phyloP scores from a whole-genome alignment of 169 alveolate species.

The Cryptosporidium meleagridis region DNA sequence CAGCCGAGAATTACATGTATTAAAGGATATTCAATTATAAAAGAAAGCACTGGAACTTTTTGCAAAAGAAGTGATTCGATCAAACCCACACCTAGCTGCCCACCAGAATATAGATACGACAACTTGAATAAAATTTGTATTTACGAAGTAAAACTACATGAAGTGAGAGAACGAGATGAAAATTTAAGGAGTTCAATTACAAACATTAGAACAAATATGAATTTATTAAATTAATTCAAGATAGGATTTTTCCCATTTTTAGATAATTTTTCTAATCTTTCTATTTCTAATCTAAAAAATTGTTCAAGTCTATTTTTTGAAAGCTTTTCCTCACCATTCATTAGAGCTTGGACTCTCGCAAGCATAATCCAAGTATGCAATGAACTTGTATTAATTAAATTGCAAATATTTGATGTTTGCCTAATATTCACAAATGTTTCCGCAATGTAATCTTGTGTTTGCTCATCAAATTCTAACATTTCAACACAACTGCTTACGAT shows the following conservation, averaged over 20 bases:
- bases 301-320: slow-evolving; percentile 11
- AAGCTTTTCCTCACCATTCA: slow-evolving; percentile 55
- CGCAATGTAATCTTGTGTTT: slow-evolving; percentile 17
- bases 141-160: slow-evolving; percentile 67
- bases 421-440: slow-evolving; percentile 33
- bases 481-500: slow-evolving; percentile 63
- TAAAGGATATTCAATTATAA: slow-evolving; percentile 40
- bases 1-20: slow-evolving; percentile 56
- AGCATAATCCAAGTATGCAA: slow-evolving; percentile 46
- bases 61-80: slow-evolving; percentile 47
- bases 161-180: slow-evolving; percentile 49
- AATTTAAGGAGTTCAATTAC: background rate
- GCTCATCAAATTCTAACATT: slow-evolving; percentile 15
- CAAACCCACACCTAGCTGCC: slow-evolving; percentile 71
- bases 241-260: slow-evolving; percentile 19
- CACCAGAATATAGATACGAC: slow-evolving; percentile 73
- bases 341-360: slow-evolving; percentile 37
- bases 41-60: slow-evolving; percentile 39
- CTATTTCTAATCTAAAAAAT: slow-evolving; percentile 9
- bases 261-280: slow-evolving; percentile 27
- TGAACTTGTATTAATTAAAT: slow-evolving; percentile 4
- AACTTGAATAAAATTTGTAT: slow-evolving; percentile 24
- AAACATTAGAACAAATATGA: slow-evolving; percentile 33
- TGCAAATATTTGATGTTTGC: background rate
- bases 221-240: slow-evolving; percentile 27